Base-by-base conservation (phyloP, 2,329 filamentous ascomycete species). In the Blastomyces silverae region DNA sequence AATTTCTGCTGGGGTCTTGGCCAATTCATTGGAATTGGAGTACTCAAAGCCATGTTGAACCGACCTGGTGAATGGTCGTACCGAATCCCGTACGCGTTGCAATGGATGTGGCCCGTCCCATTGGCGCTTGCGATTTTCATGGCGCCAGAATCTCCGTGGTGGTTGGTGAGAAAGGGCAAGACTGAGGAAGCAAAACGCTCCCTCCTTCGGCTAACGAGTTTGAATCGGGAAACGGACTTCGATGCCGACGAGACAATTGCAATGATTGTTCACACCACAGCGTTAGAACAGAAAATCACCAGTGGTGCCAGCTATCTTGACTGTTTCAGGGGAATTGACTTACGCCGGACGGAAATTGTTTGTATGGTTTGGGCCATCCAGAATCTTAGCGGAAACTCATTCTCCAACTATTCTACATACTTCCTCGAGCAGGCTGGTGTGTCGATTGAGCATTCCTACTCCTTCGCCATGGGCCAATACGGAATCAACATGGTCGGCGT, bases 191-290 rank as follows among this genome's bases (percentile, higher is more conserved):
- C 81, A 25, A 82, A 81, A 69, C 75, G 74, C 60, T 67, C 77
- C 5, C 69, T 79, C 34, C 68, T 73, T 60, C 73, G 79, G 64
- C 69, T 87, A 65, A 82, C 84, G 3, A 77, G 77, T 70, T 60
- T 74, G 17, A 71, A 75, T 8, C 68, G 70, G 1, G 87, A 91
- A 66, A 87, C 85, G 0, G 84, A 88, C 66, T 92, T 94, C 70
- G 85, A 95, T 71, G 85, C 89, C 13, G 89, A 95, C 67, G 90
- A 94, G 77, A 94, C 90, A 0, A 82, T 96, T 61, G 87, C 90
- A 71, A 95, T 96, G 90, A 96, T 96, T 89, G 86, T 91, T 0
- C 90, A 95, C 73, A 96, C 91, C 0, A 92, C 89, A 0, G 88
- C 89, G 0, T 80, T 95, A 13, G 92, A 96, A 74, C 83, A 90